Evolutionary conservation across 2,329 filamentous ascomycete genomes (phyloP).

Genomic region (Didymellaceae sp.): DNA sequence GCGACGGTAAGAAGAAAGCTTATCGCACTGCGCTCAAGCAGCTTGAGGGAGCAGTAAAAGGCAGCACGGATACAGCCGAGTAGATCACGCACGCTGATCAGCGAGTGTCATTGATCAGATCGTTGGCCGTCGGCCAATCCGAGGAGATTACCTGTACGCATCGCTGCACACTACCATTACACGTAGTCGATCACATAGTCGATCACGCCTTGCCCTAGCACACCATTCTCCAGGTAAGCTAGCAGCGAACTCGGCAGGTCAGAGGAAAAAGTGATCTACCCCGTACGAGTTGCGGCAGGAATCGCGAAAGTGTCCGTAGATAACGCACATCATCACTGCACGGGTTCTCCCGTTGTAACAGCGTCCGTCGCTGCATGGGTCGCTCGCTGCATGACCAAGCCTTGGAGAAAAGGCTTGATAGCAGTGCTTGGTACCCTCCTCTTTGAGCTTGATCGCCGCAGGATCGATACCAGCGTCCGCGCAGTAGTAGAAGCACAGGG

Average conservation of each 20-base stretch:
- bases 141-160: not conserved
- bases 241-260: not conserved
- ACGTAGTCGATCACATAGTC: not conserved
- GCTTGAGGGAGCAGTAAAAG: conserved; percentile 66
- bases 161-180: not conserved
- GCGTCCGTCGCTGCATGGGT: too few relatives aligned
- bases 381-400: conserved; percentile 24
- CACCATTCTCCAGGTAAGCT: not conserved
- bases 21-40: conserved; percentile 65
- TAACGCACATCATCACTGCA: conserved; percentile 12
- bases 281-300: conserved; percentile 7
- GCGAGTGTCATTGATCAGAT: conserved; percentile 1
- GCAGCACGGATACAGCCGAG: conserved; percentile 20
- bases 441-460: conserved; percentile 11
- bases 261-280: conserved; percentile 8
- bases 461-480: too few relatives aligned
- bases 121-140: conserved; percentile 9
- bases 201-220: conserved; percentile 1
- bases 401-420: conserved; percentile 21
- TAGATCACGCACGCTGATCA: conserved; percentile 13
- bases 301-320: conserved; percentile 10
- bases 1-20: conserved; percentile 46
- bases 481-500: too few relatives aligned
- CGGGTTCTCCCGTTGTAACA: too few relatives aligned
- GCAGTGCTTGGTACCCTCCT: conserved; percentile 23